phyloP scores from a whole-genome alignment of 768 basidiomycete species.

The Rubroboletus satanas region DNA sequence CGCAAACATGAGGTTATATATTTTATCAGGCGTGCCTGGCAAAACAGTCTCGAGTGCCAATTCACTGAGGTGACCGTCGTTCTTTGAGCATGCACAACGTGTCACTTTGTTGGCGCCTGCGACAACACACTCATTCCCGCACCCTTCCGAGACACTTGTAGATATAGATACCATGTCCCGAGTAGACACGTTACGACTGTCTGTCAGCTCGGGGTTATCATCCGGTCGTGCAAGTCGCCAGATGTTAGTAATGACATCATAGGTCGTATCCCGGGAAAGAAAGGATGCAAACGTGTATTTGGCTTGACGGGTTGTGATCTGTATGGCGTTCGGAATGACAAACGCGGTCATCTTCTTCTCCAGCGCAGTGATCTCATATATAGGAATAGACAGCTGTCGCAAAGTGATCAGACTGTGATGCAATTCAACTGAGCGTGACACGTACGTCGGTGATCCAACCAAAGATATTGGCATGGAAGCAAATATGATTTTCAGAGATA shows the following conservation, averaged over 20 bases:
- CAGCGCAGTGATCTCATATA: conserved; percentile 77
- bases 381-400: conserved; percentile 76
- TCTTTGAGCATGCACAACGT: conserved; percentile 68
- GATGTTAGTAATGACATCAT: conserved; percentile 92
- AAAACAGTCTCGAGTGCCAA: conserved; percentile 72
- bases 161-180: conserved; percentile 18
- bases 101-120: conserved; percentile 50
- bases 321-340: conserved; percentile 95
- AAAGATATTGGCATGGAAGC: conserved; percentile 98
- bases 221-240: conserved; percentile 89
- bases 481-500: conserved; percentile 98
- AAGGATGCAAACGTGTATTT: conserved; percentile 97
- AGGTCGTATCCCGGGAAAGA: conserved; percentile 92
- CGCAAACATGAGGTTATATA: conserved; percentile 94
- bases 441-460: conserved; percentile 97
- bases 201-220: conserved; percentile 30
- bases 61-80: conserved; percentile 68
- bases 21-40: conserved; percentile 90
- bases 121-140: background rate
- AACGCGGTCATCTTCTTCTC: conserved; percentile 99
- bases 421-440: conserved; percentile 6
- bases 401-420: conserved; percentile 8
- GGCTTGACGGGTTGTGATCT: conserved; percentile 73
- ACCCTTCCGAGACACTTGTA: conserved; percentile 18
- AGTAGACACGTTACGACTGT: conserved; percentile 14